These are phyloP conservation scores for Colletotrichum simmondsii DNA, from an alignment of 2,329 filamentous ascomycete genomes.

Conservation along the genomic window DNA sequence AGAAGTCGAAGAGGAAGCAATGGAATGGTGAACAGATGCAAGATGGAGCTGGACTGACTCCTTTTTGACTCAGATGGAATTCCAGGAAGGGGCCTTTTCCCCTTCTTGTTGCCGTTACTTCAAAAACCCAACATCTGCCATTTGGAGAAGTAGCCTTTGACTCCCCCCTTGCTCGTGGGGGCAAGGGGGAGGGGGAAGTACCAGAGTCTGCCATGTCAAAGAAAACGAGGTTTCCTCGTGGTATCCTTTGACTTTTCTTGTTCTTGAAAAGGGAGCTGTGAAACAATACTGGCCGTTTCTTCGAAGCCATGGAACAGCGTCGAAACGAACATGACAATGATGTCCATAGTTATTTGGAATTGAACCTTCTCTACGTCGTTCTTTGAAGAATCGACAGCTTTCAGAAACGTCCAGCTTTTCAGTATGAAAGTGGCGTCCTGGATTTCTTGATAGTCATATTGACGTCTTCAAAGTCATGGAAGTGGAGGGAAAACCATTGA, in stretches of 20 bases:
- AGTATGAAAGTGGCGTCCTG: too few relatives aligned
- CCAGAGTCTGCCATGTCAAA: background rate
- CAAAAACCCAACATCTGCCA: too few relatives aligned
- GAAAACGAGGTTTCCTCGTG: background rate
- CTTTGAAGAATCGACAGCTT: background rate
- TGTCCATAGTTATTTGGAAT: too few relatives aligned
- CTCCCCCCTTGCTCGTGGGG: background rate
- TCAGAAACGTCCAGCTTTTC: background rate
- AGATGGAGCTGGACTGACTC: background rate
- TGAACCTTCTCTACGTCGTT: too few relatives aligned
- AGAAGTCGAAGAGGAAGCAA: background rate
- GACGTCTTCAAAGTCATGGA: too few relatives aligned
- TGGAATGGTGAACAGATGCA: background rate
- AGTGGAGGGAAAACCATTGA: background rate
- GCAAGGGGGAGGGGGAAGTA: background rate
- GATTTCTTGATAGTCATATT: too few relatives aligned
- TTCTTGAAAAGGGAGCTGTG: background rate
- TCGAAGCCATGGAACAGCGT: background rate
- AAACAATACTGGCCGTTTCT: background rate
- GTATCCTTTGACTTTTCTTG: background rate
- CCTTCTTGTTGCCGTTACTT: background rate
- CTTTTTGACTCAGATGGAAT: background rate
- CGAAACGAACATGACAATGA: background rate
- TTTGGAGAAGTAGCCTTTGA: background rate
- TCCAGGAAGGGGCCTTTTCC: background rate